Base-by-base conservation (phyloP, 1,139 yeast genomes). In the Sugiyamaella neomexicana region DNA sequence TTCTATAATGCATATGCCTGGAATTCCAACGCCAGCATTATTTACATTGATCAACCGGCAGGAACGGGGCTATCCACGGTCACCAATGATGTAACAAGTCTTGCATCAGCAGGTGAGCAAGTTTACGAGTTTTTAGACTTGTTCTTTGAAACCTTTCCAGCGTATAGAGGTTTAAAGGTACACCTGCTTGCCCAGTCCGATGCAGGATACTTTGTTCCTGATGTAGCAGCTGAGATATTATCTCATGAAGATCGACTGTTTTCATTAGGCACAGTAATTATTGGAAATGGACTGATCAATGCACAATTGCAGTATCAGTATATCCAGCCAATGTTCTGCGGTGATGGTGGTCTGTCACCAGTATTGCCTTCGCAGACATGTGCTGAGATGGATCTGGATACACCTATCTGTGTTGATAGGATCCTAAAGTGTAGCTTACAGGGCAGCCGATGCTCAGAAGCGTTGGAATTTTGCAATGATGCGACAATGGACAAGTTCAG, bases 121-220 rank as follows among this genome's bases (percentile, higher is more conserved):
- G 96, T 90, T 37, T 89, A 89, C 64, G 96, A 97, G 1, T 91
- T 93, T 74, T 79, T 93, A 72, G 86, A 87, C 68, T 79, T 91
- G 68, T 93, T 93, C 77, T 93, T 87, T 79, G 81, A 86, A 72
- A 88, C 89, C 69, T 93, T 90, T 81, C 96, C 97, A 43, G 82
- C 91, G 73, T 89, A 86, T 74, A 72, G 78, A 50, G 73, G 80
- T 37, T 77, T 80, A 58, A 83, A 81, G 53, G 89, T 93, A 85
- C 98, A 91, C 74, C 89, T 93, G 73, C 95, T 98, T 48, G 99
- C 98, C 65, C 98, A 93, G 75, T 89, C 97, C n/a, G 93, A 93
- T 70, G 99, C 96, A 54, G 99, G 99, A 60, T 98, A 93, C 72
- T 93, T 93, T 73, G 89, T 93, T 63, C 98, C 98, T 27, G 91